Evolutionary conservation across 2,329 filamentous ascomycete species (phyloP).

Genomic region (Aspergillus clavatus): DNA sequence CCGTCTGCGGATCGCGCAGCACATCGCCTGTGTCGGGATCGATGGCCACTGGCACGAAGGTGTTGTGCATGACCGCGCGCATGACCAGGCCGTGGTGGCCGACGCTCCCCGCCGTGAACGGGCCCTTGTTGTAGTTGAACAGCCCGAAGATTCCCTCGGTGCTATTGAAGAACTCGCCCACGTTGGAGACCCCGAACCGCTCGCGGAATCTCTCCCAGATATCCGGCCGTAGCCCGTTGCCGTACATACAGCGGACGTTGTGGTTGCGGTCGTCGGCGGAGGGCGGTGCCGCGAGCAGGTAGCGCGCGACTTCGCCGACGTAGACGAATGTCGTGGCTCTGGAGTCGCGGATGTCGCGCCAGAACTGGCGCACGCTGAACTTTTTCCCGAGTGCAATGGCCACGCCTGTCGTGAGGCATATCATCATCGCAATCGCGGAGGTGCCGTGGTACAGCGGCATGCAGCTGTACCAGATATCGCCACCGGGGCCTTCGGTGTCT

Average conservation of each 20-base stretch:
- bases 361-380: slow-evolving; percentile 67
- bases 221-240: slow-evolving; percentile 47
- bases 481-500: slow-evolving; percentile 25
- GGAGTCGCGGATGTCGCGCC: slow-evolving; percentile 65
- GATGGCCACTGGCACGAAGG: slow-evolving; percentile 62
- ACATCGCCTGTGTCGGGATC: slow-evolving; percentile 66
- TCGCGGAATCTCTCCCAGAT: slow-evolving; percentile 52
- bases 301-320: slow-evolving; percentile 71
- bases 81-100: slow-evolving; percentile 66
- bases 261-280: slow-evolving; percentile 44
- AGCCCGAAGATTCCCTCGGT: slow-evolving; percentile 66
- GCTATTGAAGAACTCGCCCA: slow-evolving; percentile 73
- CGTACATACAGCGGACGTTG: slow-evolving; percentile 42
- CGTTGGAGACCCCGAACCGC: slow-evolving; percentile 48
- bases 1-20: slow-evolving; percentile 60
- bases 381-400: slow-evolving; percentile 38
- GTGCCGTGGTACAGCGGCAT: slow-evolving; percentile 78
- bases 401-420: slow-evolving; percentile 51
- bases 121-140: slow-evolving; percentile 56
- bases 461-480: slow-evolving; percentile 67
- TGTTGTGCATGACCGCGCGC: slow-evolving; percentile 50
- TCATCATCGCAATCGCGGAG: slow-evolving; percentile 56
- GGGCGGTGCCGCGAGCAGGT: slow-evolving; percentile 62
- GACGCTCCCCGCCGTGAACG: slow-evolving; percentile 60
- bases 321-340: slow-evolving; percentile 68